Base-by-base conservation (phyloP, 768 basidiomycete genomes). In the Xerocomellus dryophilus region DNA sequence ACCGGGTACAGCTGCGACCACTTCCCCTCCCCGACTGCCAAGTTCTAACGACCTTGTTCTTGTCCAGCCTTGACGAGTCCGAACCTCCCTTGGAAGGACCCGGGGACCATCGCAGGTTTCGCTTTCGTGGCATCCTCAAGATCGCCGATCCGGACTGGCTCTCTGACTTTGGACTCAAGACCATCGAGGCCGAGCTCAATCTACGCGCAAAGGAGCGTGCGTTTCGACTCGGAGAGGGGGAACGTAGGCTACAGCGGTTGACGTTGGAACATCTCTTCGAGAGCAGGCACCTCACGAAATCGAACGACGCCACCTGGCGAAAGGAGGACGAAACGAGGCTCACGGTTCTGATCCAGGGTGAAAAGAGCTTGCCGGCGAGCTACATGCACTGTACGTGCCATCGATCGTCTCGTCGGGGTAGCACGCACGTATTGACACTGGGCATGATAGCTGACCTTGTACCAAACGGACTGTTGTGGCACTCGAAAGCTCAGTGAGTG, bases 91-190 rank as follows among this genome's bases (percentile, higher is more conserved):
- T 67, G 32, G 46, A 62, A 1, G 70, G 72, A 14, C 70, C 5
- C 25, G 25, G 5, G 0, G 68, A 71, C 51, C 17, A 59, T 34
- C 65, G 70, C 54, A 60, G 31, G 45, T 75, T 83, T 18, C 70
- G 75, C 11, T 82, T 85, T 55, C 78, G 76, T 31, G 85, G 84
- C 0, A 60, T 77, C 6, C 69, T 86, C 1, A 72, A 73, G 36
- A 75, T 87, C 54, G 60, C 71, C 3, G 52, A 68, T 2, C 71
- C 80, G 1, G 58, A 66, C 1, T 84, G 82, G 77, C 76, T 88
- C 20, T 79, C 83, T 1, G 68, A 71, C 0, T 61, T 61, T 40
- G 86, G 83, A 2, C 52, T 61, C 34, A 59, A 67, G 36, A 67
- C 59, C 47, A 59, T 88, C 6, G 67, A 79, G 47, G 38, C 48